phyloP scores from a whole-genome alignment of 345 rosid species.

The Sisymbrium altissimum region DNA sequence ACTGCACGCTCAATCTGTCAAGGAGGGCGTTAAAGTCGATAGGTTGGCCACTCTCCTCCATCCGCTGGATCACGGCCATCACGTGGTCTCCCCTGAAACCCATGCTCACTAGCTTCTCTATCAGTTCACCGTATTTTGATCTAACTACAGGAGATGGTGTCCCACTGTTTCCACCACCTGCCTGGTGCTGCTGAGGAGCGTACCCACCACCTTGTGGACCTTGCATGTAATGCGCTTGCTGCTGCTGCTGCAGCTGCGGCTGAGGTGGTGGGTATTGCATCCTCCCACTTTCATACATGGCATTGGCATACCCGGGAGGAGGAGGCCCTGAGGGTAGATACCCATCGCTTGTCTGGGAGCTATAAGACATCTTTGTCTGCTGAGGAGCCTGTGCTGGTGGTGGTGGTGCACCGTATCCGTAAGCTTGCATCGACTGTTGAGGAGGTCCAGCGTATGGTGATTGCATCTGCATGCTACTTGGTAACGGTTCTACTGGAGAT shows the following conservation, averaged over 20 bases:
- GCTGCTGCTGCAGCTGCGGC: slow-evolving; percentile 36
- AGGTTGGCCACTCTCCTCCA: slow-evolving; percentile 91
- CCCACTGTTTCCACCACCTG: slow-evolving; percentile 41
- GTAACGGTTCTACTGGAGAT: slow-evolving; percentile 54
- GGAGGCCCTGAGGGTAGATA: slow-evolving; percentile 61
- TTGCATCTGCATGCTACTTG: slow-evolving; percentile 75
- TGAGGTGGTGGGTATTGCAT: slow-evolving; percentile 43
- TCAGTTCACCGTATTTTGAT: slow-evolving; percentile 61
- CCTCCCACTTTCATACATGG: slow-evolving; percentile 72
- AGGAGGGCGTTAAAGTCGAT: slow-evolving; percentile 84
- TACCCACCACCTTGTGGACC: slow-evolving; percentile 65
- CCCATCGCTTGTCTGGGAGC: slow-evolving; percentile 57
- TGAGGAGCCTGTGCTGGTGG: slow-evolving; percentile 60
- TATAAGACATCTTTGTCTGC: slow-evolving; percentile 62
- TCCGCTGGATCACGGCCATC: slow-evolving; percentile 71
- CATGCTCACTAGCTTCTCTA: slow-evolving; percentile 87
- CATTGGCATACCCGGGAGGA: slow-evolving; percentile 55
- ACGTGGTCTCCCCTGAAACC: slow-evolving; percentile 88
- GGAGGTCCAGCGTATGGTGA: slow-evolving; percentile 68
- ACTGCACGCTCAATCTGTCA: slow-evolving; percentile 63
- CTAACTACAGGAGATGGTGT: slow-evolving; percentile 57
- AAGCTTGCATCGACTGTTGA: slow-evolving; percentile 61
- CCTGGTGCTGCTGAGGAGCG: slow-evolving; percentile 48
- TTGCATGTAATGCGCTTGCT: slow-evolving; percentile 63
- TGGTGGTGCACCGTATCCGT: slow-evolving; percentile 68